phyloP scores from a whole-genome alignment of 1,139 yeast species.

The Pneumocystis oryctolagi region DNA sequence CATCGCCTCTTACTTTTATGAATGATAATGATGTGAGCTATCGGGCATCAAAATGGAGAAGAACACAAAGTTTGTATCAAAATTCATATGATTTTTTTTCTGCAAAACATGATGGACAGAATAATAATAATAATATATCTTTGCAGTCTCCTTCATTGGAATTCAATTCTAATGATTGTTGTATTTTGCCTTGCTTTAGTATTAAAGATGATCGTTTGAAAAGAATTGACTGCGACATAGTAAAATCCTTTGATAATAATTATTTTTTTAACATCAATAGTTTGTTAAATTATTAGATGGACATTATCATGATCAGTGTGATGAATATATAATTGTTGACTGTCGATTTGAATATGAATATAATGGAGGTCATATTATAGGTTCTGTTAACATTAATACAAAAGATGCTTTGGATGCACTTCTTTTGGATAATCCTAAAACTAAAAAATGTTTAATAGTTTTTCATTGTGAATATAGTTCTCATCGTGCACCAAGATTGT shows the following conservation, averaged over 20 bases:
- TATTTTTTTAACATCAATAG: neutral
- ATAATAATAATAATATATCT: conserved; percentile 2
- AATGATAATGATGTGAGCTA: conserved; percentile 2
- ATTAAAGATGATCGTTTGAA: conserved; percentile 56
- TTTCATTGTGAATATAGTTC: conserved; percentile 93
- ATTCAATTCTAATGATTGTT: conserved; percentile 21
- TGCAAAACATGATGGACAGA: conserved; percentile 17
- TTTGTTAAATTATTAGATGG: conserved; percentile 41
- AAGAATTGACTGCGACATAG: conserved; percentile 51
- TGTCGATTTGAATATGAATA: conserved; percentile 88
- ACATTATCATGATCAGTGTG: conserved; percentile 38
- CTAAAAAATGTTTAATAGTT: conserved; percentile 38
- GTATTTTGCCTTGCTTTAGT: conserved; percentile 28
- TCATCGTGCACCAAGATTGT: conserved; percentile 74
- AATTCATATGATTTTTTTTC: conserved; percentile 10
- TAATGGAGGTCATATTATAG: conserved; percentile 78
- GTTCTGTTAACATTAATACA: conserved; percentile 65
- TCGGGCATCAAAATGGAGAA: conserved; percentile 2
- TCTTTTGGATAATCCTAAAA: conserved; percentile 19
- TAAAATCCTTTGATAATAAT: conserved; percentile 25
- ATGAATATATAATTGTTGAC: conserved; percentile 53
- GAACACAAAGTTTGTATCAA: conserved; percentile 2
- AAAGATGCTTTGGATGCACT: conserved; percentile 48
- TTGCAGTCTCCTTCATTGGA: neutral
- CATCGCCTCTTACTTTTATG: conserved; percentile 9